Conservation (phyloP, 2,329 filamentous ascomycete species). For the Phaeomoniella chlamydospora region DNA sequence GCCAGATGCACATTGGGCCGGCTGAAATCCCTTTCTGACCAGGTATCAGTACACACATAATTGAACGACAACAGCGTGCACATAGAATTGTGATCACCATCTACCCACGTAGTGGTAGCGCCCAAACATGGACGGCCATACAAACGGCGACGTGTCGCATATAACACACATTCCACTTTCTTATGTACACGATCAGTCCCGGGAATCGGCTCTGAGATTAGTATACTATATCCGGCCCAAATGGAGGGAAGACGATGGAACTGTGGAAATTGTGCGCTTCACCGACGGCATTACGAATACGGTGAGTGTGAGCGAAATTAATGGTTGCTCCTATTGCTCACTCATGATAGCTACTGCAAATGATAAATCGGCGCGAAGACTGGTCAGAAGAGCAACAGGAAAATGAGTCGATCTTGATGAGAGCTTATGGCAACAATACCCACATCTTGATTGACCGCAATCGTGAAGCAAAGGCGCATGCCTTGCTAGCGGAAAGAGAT, state of each 20-base stretch:
- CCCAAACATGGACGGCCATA: not conserved
- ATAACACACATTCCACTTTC: conserved; percentile 51
- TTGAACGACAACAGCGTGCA: no score
- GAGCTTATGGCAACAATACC: conserved; percentile 88
- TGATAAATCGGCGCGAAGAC: conserved; percentile 39
- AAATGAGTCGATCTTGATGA: conserved; percentile 69
- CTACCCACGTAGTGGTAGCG: no score
- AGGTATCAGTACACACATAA: no score
- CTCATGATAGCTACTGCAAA: conserved; percentile 31
- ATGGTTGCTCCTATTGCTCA: conserved; percentile 12
- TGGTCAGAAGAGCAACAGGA: conserved; percentile 66
- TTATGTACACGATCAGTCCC: conserved; percentile 64
- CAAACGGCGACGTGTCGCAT: conserved; percentile 4
- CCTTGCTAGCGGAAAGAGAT: conserved; percentile 66
- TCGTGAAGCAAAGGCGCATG: conserved; percentile 57
- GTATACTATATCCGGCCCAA: conserved; percentile 68
- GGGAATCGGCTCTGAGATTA: conserved; percentile 64
- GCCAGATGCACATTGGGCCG: no score
- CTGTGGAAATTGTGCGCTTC: conserved; percentile 76
- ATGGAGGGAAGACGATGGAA: conserved; percentile 60
- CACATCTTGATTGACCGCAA: conserved; percentile 93
- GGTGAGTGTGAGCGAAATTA: conserved; percentile 25
- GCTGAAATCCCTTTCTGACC: no score
- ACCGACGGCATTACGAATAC: conserved; percentile 99
- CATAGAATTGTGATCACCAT: no score